phyloP scores from a whole-genome alignment of 1,284 basidiomycete species.

The Trichosporon coremiiforme region DNA sequence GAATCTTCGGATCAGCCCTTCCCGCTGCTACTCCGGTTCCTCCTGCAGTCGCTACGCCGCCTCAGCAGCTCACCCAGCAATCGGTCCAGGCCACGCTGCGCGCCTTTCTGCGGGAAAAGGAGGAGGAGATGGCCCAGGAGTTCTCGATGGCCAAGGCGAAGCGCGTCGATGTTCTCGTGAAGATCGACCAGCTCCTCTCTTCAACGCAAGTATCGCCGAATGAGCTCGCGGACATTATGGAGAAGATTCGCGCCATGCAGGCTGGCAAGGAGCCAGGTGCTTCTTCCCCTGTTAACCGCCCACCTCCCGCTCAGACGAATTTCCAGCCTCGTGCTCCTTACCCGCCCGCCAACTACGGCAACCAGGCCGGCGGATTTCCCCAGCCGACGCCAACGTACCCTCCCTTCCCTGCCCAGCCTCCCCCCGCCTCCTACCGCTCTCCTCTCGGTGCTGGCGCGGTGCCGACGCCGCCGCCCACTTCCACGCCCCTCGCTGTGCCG shows the following conservation, averaged over 20 bases:
- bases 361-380: not conserved
- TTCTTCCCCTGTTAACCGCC: slow-evolving; percentile 36
- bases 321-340: slow-evolving; percentile 44
- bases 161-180: slow-evolving; percentile 48
- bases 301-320: slow-evolving; percentile 39
- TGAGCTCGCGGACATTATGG: slow-evolving; percentile 50
- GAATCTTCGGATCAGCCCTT: slow-evolving; percentile 44
- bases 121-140: slow-evolving; percentile 44
- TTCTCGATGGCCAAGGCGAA: slow-evolving; percentile 28
- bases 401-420: not conserved
- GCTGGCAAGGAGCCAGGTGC: slow-evolving; percentile 51
- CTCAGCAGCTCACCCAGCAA: slow-evolving; percentile 25
- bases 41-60: not conserved
- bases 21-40: slow-evolving; percentile 3
- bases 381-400: slow-evolving; percentile 20
- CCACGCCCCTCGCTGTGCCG: slow-evolving; percentile 19
- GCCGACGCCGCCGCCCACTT: slow-evolving; percentile 30
- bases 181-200: slow-evolving; percentile 47
- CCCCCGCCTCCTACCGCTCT: slow-evolving; percentile 27
- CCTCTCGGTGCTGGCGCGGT: slow-evolving; percentile 34
- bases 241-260: slow-evolving; percentile 45
- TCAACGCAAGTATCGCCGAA: slow-evolving; percentile 40
- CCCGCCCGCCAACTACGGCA: slow-evolving; percentile 27
- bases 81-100: slow-evolving; percentile 39
- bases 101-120: slow-evolving; percentile 39